Evolutionary conservation across 805 yeast genomes (phyloP), one percentile per base, ranked within the genome.

Genomic region (Diddensiella transvaalensis): DNA sequence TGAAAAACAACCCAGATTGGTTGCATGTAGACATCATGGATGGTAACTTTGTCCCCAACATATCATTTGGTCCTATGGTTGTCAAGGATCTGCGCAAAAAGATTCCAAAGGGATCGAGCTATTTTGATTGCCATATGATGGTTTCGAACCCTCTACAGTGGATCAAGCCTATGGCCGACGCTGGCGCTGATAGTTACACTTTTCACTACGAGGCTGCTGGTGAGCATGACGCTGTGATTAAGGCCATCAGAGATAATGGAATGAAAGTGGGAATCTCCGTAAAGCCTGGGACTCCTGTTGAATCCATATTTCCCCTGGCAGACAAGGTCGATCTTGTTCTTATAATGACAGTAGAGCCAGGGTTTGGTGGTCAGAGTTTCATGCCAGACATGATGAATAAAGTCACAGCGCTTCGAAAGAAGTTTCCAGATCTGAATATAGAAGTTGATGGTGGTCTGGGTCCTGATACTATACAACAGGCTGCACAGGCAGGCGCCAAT

Each of bases 41-140:
- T 66, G 99, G 99, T 42, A 90, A 91, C 69, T 93, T 93, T 65
- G 99, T 93, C 43, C 99, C 99, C 57, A 93, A 93, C 71, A 84
- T 93, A 56, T 83, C 96, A 1, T 74, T 93, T 61, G 99, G 99
- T 22, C 88, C 95, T 32, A 96, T 96, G 48, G 79, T 91, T 47
- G 89, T 90, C 43, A 70, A 80, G 48, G 79, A 87, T 29, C 77
- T 90, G 62, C 80, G 97, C 60, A 77, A 80, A 53, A 79, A 80
- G 29, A 78, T 89, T 40, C 96, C 98, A 44, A 75, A 83, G 61
- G 76, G 76, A 17, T 74, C 72, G 53, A 75, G 74, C 3, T 79
- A 78, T 59, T 91, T 93, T 63, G 99, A 93, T 67, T 91, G 98
- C 69, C 99, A 93, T 70, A 90, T 93, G 96, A 93, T 93, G 99